These are phyloP conservation scores for Botrytis aclada DNA, from an alignment of 2,329 filamentous ascomycete genomes.

Conservation along the genomic window DNA sequence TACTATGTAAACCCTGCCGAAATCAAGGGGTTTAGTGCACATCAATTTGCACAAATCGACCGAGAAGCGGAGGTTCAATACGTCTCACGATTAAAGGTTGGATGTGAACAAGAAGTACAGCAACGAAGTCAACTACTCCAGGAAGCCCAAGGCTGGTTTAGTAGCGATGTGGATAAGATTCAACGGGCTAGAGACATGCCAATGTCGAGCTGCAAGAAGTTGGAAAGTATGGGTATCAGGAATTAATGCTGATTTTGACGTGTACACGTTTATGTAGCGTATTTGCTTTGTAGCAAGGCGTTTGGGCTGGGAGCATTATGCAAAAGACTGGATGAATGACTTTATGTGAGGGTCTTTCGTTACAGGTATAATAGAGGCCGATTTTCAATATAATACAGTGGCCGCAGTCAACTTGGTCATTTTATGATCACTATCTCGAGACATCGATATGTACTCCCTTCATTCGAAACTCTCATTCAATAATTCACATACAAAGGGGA, in stretches of 20 bases:
- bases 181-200: conserved; percentile 48
- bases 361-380: conserved; percentile 4
- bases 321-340: conserved; percentile 11
- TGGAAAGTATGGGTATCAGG: conserved; percentile 48
- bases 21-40: conserved; percentile 63
- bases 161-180: conserved; percentile 60
- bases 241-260: conserved; percentile 8
- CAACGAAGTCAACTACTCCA: conserved; percentile 54
- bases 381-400: conserved; percentile 9
- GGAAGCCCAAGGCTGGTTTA: conserved; percentile 69
- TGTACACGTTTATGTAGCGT: conserved; percentile 24
- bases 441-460: not conserved
- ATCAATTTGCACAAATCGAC: conserved; percentile 73
- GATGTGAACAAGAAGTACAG: conserved; percentile 72
- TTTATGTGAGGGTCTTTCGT: not conserved
- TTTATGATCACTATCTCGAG: not conserved
- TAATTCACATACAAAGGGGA: not conserved
- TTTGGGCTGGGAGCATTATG: conserved; percentile 24
- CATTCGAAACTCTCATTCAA: not conserved
- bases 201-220: conserved; percentile 55
- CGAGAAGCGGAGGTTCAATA: conserved; percentile 71
- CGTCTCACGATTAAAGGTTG: conserved; percentile 61
- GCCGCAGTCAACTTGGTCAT: not conserved
- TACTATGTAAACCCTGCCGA: conserved; percentile 86
- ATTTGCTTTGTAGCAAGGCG: conserved; percentile 32